Evolutionary conservation across 176 grass and related monocot species (phyloP), one percentile per base, ranked within the genome.

Genomic region (Calamus simplicifolius): DNA sequence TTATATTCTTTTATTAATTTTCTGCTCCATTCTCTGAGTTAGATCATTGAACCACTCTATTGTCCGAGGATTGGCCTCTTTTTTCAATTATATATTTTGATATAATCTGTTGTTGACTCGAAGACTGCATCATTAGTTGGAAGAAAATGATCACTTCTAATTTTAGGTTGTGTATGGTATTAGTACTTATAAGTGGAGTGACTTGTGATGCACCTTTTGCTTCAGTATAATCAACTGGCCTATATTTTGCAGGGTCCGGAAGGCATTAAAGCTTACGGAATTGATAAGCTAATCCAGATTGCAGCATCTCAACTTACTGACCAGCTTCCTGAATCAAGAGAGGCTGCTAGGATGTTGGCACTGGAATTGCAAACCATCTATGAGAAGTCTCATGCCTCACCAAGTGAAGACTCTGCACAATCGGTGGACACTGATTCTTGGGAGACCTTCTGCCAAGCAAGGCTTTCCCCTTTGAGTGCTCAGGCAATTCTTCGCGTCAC

Each of bases 321-420:
- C 56, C 93, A 98, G 51, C 85, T 98, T 70, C 93, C 93, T 25
- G 87, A 98, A 81, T 98, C 93, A 66, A 98, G 93, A 76, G 93
- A 98, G 56, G 87, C 93, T 67, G 93, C 93, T 71, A 78, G 93
- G 56, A 19, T 25, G 13, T 59, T 73, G 8, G 70, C 70, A 12
- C 7, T 73, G 15, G 59, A 73, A 76, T 75, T 98, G 57, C 93
- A 92, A 62, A 59, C 16, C 30, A 72, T 88, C 66, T 92, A 98
- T 56, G 57, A 71, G 49, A 77, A 79, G 52, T 84, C 29, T 21
- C 81, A 75, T 69, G 60, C 50, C 48, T 63, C 69, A 31, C 59
- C 62, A 1, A 51, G 43, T 13, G 5, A 63, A 27, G 51, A 54
- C 55, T 63, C 51, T 59, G 27, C 49, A 21, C 25, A 69, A 48